A percentile compares a stretch with the other conserved stretches of the same genome.
phyloP scores from a whole-genome alignment of 352 stramenopile species.

The Elongisporangium senticosum region DNA sequence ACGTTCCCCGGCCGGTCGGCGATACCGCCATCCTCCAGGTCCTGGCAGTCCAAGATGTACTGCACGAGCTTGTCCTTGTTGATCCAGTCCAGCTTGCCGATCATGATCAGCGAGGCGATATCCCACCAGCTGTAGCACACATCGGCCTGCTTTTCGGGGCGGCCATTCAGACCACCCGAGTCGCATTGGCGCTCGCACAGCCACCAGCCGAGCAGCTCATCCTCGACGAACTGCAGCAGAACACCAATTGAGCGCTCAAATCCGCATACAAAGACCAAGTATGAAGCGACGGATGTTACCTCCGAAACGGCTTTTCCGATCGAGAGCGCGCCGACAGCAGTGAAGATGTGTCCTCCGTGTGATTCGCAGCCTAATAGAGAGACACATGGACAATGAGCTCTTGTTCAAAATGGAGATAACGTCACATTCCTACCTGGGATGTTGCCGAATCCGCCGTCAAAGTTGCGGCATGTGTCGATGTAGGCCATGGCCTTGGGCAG shows the following conservation, averaged over 20 bases:
- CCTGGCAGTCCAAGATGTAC: conserved; percentile 95
- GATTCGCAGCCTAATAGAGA: conserved; percentile 90
- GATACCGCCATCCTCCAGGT: conserved; percentile 97
- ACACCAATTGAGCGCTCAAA: background rate
- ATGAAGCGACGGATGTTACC: conserved; percentile 11
- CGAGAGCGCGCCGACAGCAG: conserved; percentile 93
- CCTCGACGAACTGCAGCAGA: conserved; percentile 60
- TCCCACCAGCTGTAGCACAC: conserved; percentile 99
- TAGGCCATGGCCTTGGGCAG: conserved; percentile 89
- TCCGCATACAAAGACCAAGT: background rate
- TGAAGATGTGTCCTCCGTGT: conserved; percentile 98
- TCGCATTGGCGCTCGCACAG: conserved; percentile 98
- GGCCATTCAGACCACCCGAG: conserved; percentile 91
- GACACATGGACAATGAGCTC: conserved; percentile 40
- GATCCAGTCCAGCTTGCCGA: conserved; percentile 94
- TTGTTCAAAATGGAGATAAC: background rate
- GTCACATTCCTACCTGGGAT: conserved; percentile 37
- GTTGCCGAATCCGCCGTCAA: conserved; percentile 92
- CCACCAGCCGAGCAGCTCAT: conserved; percentile 94
- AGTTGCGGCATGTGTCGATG: conserved; percentile 96
- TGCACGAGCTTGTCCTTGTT: conserved; percentile 89
- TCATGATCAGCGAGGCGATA: conserved; percentile 95
- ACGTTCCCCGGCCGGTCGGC: conserved; percentile 96
- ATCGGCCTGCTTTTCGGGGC: conserved; percentile 99
- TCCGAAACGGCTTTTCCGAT: conserved; percentile 64